Base-by-base conservation (phyloP, 768 basidiomycete genomes). In the Tricholoma flavovirens region DNA sequence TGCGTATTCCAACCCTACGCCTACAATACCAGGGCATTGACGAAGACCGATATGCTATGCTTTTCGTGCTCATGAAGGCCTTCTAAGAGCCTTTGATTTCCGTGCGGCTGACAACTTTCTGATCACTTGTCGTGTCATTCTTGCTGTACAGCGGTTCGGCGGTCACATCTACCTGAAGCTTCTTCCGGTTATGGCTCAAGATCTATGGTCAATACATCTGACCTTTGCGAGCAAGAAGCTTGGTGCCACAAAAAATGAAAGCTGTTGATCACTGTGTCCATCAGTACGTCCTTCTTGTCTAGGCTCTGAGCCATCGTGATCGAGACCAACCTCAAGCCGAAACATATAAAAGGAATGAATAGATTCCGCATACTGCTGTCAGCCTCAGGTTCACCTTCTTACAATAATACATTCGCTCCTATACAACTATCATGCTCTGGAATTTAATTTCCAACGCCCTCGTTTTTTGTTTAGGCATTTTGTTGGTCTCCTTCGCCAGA, bases 401-500 rank as follows among this genome's bases (percentile, higher is more conserved):
- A 3, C 24, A 38, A 45, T 43, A 32, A 30, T n/a, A 21, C 21
- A 4, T 38, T 17, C 51, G 7, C 33, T 19, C 15, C 49, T 54
- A 45, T 12, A 22, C 29, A 48, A 51, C 21, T 43, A 52, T 49
- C 55, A 71, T 71, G 71, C 49, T 67, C 35, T 49, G 62, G 56
- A 55, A 61, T 35, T 29, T 70, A 17, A 12, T 66, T 42, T 64
- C 69, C 54, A 68, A 69, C 52, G 32, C 68, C 33, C 59, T 56
- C 30, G 63, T 68, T 32, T 30, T 73, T 32, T 55, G 59, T 22
- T 55, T 68, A 30, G 69, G 68, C 15, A 67, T 74, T 56, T 58
- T 63, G 38, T 42, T 74, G 8, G 57, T 69, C 32, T 61, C 66
- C 56, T 46, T 77, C 15, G 46, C 67, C 35, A 76, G 69, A 52